Conservation (phyloP, 768 basidiomycete genomes). For the Thelephora aurantiotincta region DNA sequence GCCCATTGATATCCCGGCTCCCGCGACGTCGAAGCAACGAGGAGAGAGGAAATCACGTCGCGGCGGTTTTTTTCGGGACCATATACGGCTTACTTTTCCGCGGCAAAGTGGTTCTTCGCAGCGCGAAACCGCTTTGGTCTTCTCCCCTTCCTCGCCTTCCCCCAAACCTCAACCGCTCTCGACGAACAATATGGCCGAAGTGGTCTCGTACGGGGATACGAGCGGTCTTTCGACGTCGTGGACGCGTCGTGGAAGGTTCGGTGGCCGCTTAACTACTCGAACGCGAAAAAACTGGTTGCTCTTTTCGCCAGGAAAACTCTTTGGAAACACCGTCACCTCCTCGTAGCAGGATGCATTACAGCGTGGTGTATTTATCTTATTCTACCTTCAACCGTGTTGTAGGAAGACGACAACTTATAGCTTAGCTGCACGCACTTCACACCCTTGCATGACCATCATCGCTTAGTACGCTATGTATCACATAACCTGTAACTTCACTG, state of each 20-base stretch:
- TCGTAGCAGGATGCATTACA: background rate
- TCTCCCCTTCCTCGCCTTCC: background rate
- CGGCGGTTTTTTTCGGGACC: background rate
- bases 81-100: background rate
- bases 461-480: too few relatives aligned
- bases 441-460: too few relatives aligned
- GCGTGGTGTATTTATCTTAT: background rate
- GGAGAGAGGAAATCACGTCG: background rate
- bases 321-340: background rate
- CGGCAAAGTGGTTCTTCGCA: background rate
- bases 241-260: background rate
- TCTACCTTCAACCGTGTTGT: background rate
- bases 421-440: too few relatives aligned
- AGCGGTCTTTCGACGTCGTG: background rate
- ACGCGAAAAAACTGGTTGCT: conserved; percentile 1
- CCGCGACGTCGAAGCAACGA: background rate
- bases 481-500: too few relatives aligned
- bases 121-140: background rate
- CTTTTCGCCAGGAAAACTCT: conserved; percentile 1
- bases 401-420: background rate
- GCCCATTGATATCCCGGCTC: background rate
- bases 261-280: background rate
- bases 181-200: background rate
- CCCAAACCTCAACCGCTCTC: background rate
- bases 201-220: background rate